Evolutionary conservation across 2,329 filamentous ascomycete species (phyloP).

Genomic region (Leptographium wingfieldii): DNA sequence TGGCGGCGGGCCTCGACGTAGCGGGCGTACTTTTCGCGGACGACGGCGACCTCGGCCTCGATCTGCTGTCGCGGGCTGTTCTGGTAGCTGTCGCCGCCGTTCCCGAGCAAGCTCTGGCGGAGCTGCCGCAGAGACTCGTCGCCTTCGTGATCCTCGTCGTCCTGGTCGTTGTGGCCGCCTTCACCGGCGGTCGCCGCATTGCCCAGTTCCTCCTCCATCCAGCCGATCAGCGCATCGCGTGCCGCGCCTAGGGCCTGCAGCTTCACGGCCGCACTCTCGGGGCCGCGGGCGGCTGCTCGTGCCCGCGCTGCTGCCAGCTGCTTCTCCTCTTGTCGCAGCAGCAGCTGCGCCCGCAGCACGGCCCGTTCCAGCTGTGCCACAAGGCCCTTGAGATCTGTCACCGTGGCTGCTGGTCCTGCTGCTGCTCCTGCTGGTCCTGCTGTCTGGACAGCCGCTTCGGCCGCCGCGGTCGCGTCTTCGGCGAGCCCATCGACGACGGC

Average conservation of each 20-base stretch:
- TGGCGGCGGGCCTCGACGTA: slow-evolving; percentile 38
- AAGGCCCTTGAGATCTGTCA: slow-evolving; percentile 32
- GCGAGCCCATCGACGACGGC: slow-evolving; percentile 38
- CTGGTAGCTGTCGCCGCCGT: neutral
- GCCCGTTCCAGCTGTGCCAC: slow-evolving; percentile 43
- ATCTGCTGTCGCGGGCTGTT: slow-evolving; percentile 15
- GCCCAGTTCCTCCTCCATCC: slow-evolving; percentile 51
- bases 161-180: slow-evolving; percentile 21
- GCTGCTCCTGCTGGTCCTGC: neutral
- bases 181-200: slow-evolving; percentile 24
- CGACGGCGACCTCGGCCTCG: slow-evolving; percentile 28
- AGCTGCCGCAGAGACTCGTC: slow-evolving; percentile 11
- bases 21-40: slow-evolving; percentile 39
- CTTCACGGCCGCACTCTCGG: slow-evolving; percentile 22
- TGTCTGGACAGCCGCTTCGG: neutral
- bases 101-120: slow-evolving; percentile 9
- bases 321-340: slow-evolving; percentile 43
- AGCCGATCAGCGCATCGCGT: slow-evolving; percentile 47
- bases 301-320: slow-evolving; percentile 34
- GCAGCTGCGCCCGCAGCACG: slow-evolving; percentile 43
- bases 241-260: slow-evolving; percentile 42
- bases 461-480: slow-evolving; percentile 22
- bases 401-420: slow-evolving; percentile 11
- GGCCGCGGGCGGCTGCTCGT: slow-evolving; percentile 15
- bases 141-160: slow-evolving; percentile 7